A percentile compares a stretch with the other conserved stretches of the same genome.
These are phyloP conservation scores for Rhytidiadelphus loreus DNA, from an alignment of 225 moss, liverwort and hornwort genomes.

Conservation along the genomic window DNA sequence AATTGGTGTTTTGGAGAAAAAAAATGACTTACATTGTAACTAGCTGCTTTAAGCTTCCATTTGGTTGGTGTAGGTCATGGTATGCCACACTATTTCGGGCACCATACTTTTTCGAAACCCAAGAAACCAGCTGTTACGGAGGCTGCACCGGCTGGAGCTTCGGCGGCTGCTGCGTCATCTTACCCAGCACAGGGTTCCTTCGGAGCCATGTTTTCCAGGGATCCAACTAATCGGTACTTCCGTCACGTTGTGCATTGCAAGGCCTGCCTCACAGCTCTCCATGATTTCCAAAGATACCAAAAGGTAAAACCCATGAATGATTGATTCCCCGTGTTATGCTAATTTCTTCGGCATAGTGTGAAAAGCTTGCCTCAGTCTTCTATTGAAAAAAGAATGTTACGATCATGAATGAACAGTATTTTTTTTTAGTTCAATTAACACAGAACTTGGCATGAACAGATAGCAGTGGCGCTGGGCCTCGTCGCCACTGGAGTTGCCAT, in stretches of 20 bases:
- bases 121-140: slow-evolving; percentile 27
- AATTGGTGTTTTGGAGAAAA: too few relatives aligned
- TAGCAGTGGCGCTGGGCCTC: slow-evolving; percentile 25
- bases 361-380: too few relatives aligned
- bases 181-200: slow-evolving; percentile 54
- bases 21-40: neutral
- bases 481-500: slow-evolving; percentile 40
- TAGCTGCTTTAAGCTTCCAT: neutral
- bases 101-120: slow-evolving; percentile 21
- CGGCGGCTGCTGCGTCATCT: slow-evolving; percentile 33
- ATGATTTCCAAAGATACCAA: slow-evolving; percentile 27
- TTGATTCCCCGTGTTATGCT: neutral
- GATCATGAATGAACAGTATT: neutral
- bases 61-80: slow-evolving; percentile 16
- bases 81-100: slow-evolving; percentile 66
- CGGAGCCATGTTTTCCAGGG: slow-evolving; percentile 52
- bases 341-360: neutral
- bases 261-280: slow-evolving; percentile 26
- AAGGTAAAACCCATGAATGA: neutral
- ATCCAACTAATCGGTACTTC: slow-evolving; percentile 55
- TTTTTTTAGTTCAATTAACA: neutral
- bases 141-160: slow-evolving; percentile 44
- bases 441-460: neutral
- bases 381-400: neutral
- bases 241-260: slow-evolving; percentile 73